phyloP scores from a whole-genome alignment of 352 stramenopile genomes.

The Globisporangium recalcitrans region DNA sequence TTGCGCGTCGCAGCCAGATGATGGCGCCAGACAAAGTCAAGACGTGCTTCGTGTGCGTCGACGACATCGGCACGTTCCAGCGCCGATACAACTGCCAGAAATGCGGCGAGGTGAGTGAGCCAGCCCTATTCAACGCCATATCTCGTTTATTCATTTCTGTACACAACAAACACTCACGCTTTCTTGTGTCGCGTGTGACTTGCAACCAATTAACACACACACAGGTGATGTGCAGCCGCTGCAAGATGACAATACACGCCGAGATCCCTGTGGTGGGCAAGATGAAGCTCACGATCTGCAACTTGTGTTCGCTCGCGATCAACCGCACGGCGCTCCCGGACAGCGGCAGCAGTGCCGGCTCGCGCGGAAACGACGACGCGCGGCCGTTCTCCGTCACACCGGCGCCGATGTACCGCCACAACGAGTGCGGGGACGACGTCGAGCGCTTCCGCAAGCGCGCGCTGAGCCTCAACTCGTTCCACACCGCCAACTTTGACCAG shows the following conservation, averaged over 20 bases:
- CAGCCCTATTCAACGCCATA: not conserved
- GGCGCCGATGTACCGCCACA: slow-evolving; percentile 22
- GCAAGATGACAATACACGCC: slow-evolving; percentile 70
- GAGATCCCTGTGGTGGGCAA: slow-evolving; percentile 78
- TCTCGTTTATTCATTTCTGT: not conserved
- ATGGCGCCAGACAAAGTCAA: slow-evolving; percentile 65
- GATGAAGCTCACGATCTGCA: slow-evolving; percentile 87
- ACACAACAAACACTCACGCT: not conserved
- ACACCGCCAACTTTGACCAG: slow-evolving; percentile 79
- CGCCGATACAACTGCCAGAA: slow-evolving; percentile 84
- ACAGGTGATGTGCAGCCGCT: slow-evolving; percentile 62
- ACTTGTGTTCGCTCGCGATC: slow-evolving; percentile 66
- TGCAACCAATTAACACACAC: not conserved
- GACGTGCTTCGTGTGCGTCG: slow-evolving; percentile 76
- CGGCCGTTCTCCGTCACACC: slow-evolving; percentile 47
- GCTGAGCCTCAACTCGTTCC: slow-evolving; percentile 71
- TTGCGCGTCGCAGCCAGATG: slow-evolving; percentile 56
- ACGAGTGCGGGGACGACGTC: slow-evolving; percentile 19
- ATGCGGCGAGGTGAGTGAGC: slow-evolving; percentile 54
- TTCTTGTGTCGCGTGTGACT: not conserved
- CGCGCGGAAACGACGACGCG: slow-evolving; percentile 21
- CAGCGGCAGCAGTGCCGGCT: slow-evolving; percentile 32
- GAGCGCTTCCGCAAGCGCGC: slow-evolving; percentile 34
- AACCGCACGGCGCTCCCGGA: slow-evolving; percentile 61
- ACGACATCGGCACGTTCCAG: slow-evolving; percentile 77